Evolutionary conservation across 441 rosid species (phyloP), one percentile per base, ranked within the genome.

Genomic region (Dalechampia spathulata): DNA sequence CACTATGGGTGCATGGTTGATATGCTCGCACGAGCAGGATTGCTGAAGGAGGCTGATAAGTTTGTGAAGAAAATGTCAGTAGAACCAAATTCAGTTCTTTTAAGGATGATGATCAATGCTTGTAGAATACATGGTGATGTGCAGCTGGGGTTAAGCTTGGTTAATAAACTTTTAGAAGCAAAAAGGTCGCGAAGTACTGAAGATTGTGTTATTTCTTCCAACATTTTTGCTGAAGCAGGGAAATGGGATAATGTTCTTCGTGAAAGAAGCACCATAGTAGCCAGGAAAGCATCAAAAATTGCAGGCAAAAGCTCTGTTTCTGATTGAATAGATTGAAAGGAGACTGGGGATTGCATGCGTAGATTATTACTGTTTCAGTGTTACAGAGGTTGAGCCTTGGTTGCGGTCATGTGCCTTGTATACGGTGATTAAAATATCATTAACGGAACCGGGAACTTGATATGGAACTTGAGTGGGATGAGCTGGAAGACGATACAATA

Each of bases 1-100:
- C 79, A 75, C 44, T 68, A 44, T 59, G 79, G 74, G 27, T 68
- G 76, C 57, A 59, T 75, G 57, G 68, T 75, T 2, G 79, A 75
- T 46, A 71, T 65, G 72, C 46, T 64, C 38, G 79, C 72, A 11
- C 71, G 79, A 45, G 69, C 67, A 4, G 76, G 76, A 27, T 60
- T 49, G 60, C 55, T 68, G 16, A 67, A 71, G 61, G 74, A 65
- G 55, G 76, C 79, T 38, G 39, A 51, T 43, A 32, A 62, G 49
- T 65, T 75, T 51, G 60, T 57, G 26, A 63, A 60, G 59, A 56
- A 62, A 32, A 58, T 71, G 74, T 66, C 74, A 19, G 36, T 59
- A 48, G 62, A 75, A 45, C 65, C 69, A 22, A 67, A 63, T 55
- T 34, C 58, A 50, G 69, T 59, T 38, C 50, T 75, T 43, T 49